Evolutionary conservation across 2,329 filamentous ascomycete species (phyloP).

Genomic region (Colletotrichum tropicicola): DNA sequence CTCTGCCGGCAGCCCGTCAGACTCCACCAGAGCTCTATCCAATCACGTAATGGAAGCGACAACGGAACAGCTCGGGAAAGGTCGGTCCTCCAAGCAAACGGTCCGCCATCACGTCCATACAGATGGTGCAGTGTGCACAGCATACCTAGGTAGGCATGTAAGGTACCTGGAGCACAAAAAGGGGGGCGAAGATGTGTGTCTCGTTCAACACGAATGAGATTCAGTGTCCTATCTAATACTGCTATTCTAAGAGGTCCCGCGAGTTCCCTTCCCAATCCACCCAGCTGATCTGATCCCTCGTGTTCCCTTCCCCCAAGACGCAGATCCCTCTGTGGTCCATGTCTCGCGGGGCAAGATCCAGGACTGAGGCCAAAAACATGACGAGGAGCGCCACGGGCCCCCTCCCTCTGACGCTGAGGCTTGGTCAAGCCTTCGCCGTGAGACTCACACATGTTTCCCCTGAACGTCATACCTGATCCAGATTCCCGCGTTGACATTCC

Average conservation of each 20-base stretch:
- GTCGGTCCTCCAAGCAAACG: too few relatives aligned
- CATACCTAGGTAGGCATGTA: too few relatives aligned
- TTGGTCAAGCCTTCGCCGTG: neutral
- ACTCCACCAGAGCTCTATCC: slow-evolving; percentile 6
- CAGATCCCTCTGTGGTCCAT: neutral
- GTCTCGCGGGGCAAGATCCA: neutral
- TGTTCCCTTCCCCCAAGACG: neutral
- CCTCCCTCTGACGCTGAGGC: too few relatives aligned
- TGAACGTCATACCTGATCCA: neutral
- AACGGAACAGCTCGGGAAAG: neutral
- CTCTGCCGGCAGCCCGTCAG: neutral
- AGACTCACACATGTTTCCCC: neutral
- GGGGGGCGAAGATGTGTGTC: neutral
- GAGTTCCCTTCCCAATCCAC: too few relatives aligned
- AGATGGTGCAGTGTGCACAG: too few relatives aligned
- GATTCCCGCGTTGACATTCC: neutral
- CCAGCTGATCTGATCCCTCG: neutral
- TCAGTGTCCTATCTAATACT: neutral
- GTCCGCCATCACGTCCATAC: too few relatives aligned
- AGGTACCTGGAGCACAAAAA: too few relatives aligned
- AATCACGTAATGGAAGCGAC: slow-evolving; percentile 3
- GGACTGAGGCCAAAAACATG: neutral
- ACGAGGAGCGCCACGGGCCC: too few relatives aligned
- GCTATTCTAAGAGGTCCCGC: too few relatives aligned
- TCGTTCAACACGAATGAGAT: neutral